Conservation (phyloP, 2,329 filamentous ascomycete species). For the Exophiala viscosa region DNA sequence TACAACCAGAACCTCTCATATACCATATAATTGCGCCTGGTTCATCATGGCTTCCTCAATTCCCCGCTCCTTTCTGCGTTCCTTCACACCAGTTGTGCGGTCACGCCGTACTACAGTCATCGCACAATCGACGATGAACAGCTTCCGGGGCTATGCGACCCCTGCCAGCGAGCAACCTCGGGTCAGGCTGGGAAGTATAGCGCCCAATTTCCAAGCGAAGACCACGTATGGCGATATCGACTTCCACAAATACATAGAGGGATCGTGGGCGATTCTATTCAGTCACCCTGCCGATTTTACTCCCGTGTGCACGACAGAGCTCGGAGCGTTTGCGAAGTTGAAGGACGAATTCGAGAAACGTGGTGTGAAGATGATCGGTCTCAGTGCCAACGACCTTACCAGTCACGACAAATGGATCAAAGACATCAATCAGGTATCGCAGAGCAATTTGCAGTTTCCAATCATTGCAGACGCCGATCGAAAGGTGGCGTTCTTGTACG, state of each 20-base stretch:
- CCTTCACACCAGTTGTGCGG: slow-evolving; percentile 3
- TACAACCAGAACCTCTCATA: not conserved
- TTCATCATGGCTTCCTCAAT: slow-evolving; percentile 7
- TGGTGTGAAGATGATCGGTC: slow-evolving; percentile 84
- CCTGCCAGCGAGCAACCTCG: slow-evolving; percentile 40
- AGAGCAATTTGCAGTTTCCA: slow-evolving; percentile 67
- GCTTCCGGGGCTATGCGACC: slow-evolving; percentile 11
- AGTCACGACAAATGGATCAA: slow-evolving; percentile 87
- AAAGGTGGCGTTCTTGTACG: slow-evolving; percentile 70
- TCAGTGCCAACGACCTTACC: slow-evolving; percentile 78
- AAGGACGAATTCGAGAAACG: slow-evolving; percentile 83
- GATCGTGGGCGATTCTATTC: slow-evolving; percentile 67
- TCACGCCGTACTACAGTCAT: not conserved
- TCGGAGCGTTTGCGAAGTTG: slow-evolving; percentile 87
- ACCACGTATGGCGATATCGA: slow-evolving; percentile 63
- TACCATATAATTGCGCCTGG: not conserved
- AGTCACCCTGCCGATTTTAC: slow-evolving; percentile 79
- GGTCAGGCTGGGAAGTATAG: slow-evolving; percentile 62
- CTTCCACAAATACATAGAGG: slow-evolving; percentile 68
- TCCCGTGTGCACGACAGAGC: slow-evolving; percentile 92
- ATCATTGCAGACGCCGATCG: slow-evolving; percentile 79
- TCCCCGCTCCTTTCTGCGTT: slow-evolving; percentile 8
- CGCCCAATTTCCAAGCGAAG: slow-evolving; percentile 65
- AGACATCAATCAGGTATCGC: slow-evolving; percentile 77
- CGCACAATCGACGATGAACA: not conserved